Conservation (phyloP, 2,329 filamentous ascomycete species). For the Purpureocillium takamizusanense region DNA sequence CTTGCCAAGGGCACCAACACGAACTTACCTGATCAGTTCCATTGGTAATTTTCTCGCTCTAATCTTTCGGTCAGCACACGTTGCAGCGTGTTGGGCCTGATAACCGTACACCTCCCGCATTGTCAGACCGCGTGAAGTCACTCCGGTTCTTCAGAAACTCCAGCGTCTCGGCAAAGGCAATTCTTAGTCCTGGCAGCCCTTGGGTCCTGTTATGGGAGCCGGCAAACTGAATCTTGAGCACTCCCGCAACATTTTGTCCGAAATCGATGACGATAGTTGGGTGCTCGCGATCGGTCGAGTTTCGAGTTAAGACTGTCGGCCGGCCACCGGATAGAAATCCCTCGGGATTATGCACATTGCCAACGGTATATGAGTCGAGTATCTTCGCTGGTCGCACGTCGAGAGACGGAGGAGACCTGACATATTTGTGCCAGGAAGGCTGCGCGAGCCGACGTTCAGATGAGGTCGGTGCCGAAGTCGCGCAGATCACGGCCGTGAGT, state of each 20-base stretch:
- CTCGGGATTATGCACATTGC: not conserved
- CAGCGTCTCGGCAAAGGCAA: conserved; percentile 40
- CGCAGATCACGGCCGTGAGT: too few species aligned
- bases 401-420: too few species aligned
- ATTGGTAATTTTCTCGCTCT: conserved; percentile 24
- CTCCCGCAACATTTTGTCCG: conserved; percentile 36
- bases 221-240: conserved; percentile 31
- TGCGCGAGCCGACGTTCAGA: too few species aligned
- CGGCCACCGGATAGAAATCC: not conserved
- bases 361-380: not conserved
- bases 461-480: too few species aligned
- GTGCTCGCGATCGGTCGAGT: not conserved
- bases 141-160: conserved; percentile 33
- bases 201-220: conserved; percentile 16
- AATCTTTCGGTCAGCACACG: not conserved
- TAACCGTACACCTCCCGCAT: conserved; percentile 17
- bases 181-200: conserved; percentile 28
- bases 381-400: too few species aligned
- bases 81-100: not conserved
- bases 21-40: conserved; percentile 38
- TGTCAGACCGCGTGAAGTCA: conserved; percentile 38
- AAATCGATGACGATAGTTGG: conserved; percentile 39
- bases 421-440: too few species aligned
- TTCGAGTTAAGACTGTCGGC: not conserved
- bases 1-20: too few species aligned